A percentile compares a stretch with the other conserved stretches of the same genome.
Conservation (phyloP, 140 eudicot genomes). For the Bidens hawaiensis region DNA sequence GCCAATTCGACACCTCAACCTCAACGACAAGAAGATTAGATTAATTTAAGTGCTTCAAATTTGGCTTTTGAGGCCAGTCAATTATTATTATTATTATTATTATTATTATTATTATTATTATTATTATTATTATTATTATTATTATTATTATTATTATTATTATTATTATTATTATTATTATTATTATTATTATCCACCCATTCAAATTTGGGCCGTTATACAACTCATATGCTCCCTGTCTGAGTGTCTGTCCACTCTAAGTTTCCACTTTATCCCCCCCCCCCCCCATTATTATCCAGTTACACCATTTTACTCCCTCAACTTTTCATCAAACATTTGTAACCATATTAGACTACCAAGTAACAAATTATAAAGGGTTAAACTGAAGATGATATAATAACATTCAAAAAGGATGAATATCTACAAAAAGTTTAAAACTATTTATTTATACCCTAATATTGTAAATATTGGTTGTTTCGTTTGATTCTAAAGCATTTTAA, state of each 20-base stretch:
- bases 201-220: slow-evolving; percentile 32
- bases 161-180: background rate
- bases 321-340: background rate
- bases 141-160: background rate
- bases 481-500: too few relatives aligned
- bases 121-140: slow-evolving; percentile 9
- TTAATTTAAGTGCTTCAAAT: slow-evolving; percentile 31
- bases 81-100: slow-evolving; percentile 7
- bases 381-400: too few relatives aligned
- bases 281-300: background rate
- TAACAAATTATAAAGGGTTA: too few relatives aligned
- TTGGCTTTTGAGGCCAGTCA: slow-evolving; percentile 23
- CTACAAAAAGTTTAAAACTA: too few relatives aligned
- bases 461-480: too few relatives aligned
- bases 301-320: background rate
- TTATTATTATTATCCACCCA: slow-evolving; percentile 4
- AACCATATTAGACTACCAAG: background rate
- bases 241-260: slow-evolving; percentile 11
- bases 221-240: slow-evolving; percentile 23
- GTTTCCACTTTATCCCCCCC: slow-evolving; percentile 7
- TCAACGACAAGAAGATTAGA: slow-evolving; percentile 26
- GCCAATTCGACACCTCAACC: too few relatives aligned
- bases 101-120: too few relatives aligned
- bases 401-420: too few relatives aligned
- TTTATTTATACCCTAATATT: too few relatives aligned